These are phyloP conservation scores for Acanthamoeba polyphaga DNA, from an alignment of 208 protist genomes.

Conservation along the genomic window DNA sequence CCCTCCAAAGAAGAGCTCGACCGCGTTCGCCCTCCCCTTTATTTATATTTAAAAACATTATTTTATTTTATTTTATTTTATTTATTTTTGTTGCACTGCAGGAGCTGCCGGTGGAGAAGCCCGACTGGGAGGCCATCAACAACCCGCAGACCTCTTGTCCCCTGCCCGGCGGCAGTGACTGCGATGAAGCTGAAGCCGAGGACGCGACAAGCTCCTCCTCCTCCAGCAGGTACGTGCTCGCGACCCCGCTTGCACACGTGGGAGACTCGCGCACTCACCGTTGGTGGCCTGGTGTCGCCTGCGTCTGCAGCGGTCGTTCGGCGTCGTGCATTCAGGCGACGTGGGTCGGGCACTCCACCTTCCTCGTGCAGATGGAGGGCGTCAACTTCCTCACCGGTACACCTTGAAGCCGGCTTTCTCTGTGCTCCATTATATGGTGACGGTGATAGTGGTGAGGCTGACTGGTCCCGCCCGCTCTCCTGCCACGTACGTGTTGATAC, in stretches of 20 bases:
- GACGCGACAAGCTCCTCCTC: too few species aligned
- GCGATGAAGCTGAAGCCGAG: too few species aligned
- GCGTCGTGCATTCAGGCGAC: conserved; percentile 44
- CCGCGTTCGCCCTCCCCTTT: background rate
- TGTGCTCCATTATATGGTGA: too few species aligned
- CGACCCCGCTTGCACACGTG: too few species aligned
- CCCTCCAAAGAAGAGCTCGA: conserved; percentile 61
- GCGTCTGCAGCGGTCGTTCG: background rate
- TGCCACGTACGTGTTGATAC: background rate
- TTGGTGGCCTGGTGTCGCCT: background rate
- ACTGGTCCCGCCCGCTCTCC: too few species aligned
- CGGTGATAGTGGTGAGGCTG: too few species aligned
- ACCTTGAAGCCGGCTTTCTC: too few species aligned
- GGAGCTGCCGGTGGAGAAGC: conserved; percentile 21
- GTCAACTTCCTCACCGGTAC: conserved; percentile 67
- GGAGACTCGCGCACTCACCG: too few species aligned
- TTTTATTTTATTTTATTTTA: background rate
- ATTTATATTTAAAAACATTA: background rate
- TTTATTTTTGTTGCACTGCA: background rate
- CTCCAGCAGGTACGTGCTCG: too few species aligned
- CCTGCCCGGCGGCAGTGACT: background rate
- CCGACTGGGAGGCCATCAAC: conserved; percentile 56
- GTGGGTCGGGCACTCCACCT: conserved; percentile 73
- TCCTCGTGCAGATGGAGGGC: conserved; percentile 78
- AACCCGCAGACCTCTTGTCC: conserved; percentile 12